Percentiles rank a stretch among this genome's conserved stretches.
Conservation (phyloP, 108 stramenopile genomes). For the Nitzschia inconspicua region DNA sequence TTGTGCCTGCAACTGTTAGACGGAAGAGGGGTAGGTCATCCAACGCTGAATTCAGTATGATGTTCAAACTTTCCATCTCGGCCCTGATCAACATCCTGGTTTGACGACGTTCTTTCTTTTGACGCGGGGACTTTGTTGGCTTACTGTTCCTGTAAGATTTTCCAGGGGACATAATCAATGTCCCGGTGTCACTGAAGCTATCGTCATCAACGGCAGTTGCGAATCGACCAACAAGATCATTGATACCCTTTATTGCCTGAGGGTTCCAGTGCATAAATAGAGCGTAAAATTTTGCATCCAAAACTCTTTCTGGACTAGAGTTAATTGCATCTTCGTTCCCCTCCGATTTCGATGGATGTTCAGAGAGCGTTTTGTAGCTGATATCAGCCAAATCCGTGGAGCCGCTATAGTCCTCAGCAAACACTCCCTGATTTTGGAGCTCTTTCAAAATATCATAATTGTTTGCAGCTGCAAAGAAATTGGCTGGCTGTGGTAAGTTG, state of each 20-base stretch:
- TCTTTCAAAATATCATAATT: constrained; percentile 58
- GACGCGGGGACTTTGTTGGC: not conserved
- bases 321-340: not conserved
- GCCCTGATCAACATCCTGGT: constrained; percentile 48
- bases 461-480: constrained; percentile 39
- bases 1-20: constrained; percentile 60
- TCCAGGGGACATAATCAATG: constrained; percentile 15
- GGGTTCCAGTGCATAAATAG: constrained; percentile 86
- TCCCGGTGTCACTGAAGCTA: constrained; percentile 7
- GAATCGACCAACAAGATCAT: constrained; percentile 33
- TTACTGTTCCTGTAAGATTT: not conserved
- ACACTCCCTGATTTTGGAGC: constrained; percentile 47
- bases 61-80: constrained; percentile 63
- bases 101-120: not conserved
- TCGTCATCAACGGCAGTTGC: constrained; percentile 23
- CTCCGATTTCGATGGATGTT: not conserved
- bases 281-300: constrained; percentile 75
- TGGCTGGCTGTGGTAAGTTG: constrained; percentile 48
- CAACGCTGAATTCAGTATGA: constrained; percentile 66
- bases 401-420: constrained; percentile 44
- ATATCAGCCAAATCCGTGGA: constrained; percentile 76
- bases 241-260: constrained; percentile 34
- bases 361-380: constrained; percentile 12
- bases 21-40: constrained; percentile 79
- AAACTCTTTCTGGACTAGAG: not conserved